phyloP scores from a whole-genome alignment of 1,284 basidiomycete species.

The Papiliotrema nemorosa region DNA sequence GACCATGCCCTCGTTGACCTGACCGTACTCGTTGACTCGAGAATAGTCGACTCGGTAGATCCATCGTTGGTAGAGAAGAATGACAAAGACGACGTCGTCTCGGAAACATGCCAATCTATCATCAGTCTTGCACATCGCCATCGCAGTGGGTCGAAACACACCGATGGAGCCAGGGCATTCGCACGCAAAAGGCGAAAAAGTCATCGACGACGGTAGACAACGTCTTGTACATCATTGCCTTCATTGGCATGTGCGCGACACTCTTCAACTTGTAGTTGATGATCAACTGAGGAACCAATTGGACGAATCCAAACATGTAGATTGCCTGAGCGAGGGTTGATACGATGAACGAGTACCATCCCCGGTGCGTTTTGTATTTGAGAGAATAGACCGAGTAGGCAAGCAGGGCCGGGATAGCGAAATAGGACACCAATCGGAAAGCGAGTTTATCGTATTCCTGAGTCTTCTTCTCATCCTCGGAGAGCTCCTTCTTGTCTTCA shows the following conservation, averaged over 20 bases:
- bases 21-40: slow-evolving; percentile 92
- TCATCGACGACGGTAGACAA: slow-evolving; percentile 69
- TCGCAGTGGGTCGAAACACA: background rate
- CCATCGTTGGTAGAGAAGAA: slow-evolving; percentile 65
- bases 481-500: slow-evolving; percentile 87
- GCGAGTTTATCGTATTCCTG: slow-evolving; percentile 68
- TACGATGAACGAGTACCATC: slow-evolving; percentile 94
- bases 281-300: slow-evolving; percentile 79
- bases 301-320: slow-evolving; percentile 91
- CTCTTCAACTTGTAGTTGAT: slow-evolving; percentile 96
- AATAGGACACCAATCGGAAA: slow-evolving; percentile 73
- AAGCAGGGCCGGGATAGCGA: slow-evolving; percentile 76
- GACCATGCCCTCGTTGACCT: slow-evolving; percentile 57
- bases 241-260: slow-evolving; percentile 59
- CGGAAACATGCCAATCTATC: slow-evolving; percentile 54
- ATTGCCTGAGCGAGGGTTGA: slow-evolving; percentile 54
- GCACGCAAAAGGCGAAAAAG: slow-evolving; percentile 79
- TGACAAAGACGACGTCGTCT: slow-evolving; percentile 78
- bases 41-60: slow-evolving; percentile 93
- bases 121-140: background rate
- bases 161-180: slow-evolving; percentile 88
- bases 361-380: slow-evolving; percentile 80
- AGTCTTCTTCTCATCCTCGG: slow-evolving; percentile 94
- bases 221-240: slow-evolving; percentile 94
- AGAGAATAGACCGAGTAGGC: slow-evolving; percentile 85